These are phyloP conservation scores for Gigaspora rosea DNA, from an alignment of 192 early-diverging fungal species.

Conservation along the genomic window DNA sequence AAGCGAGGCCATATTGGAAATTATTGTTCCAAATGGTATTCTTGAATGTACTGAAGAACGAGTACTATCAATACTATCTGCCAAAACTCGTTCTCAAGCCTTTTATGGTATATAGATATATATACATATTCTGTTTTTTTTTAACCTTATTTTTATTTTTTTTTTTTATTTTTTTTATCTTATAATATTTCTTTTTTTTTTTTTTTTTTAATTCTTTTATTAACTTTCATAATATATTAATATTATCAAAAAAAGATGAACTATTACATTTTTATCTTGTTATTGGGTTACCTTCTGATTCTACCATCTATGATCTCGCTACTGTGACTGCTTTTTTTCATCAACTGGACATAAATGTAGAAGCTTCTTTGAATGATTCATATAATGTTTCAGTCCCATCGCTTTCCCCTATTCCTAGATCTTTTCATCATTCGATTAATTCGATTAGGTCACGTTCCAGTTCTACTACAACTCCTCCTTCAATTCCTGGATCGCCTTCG, in stretches of 20 bases:
- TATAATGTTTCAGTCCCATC: conserved; percentile 14
- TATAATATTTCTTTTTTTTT: background rate
- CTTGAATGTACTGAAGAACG: conserved; percentile 38
- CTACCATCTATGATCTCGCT: conserved; percentile 36
- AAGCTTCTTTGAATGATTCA: conserved; percentile 53
- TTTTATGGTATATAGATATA: conserved; percentile 39
- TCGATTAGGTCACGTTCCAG: conserved; percentile 13
- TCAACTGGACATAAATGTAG: conserved; percentile 56
- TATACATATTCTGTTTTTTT: background rate
- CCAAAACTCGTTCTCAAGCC: conserved; percentile 42
- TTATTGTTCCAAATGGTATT: conserved; percentile 42
- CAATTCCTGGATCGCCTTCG: conserved; percentile 27
- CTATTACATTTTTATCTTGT: conserved; percentile 41
- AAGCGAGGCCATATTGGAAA: conserved; percentile 44
- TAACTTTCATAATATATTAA: background rate
- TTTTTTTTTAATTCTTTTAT: background rate
- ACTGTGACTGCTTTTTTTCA: conserved; percentile 47
- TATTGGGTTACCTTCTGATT: conserved; percentile 41
- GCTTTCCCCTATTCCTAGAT: conserved; percentile 5
- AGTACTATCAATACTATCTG: conserved; percentile 37
- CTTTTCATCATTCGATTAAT: background rate
- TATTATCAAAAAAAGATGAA: conserved; percentile 38
- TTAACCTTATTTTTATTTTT: background rate
- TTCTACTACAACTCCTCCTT: conserved; percentile 33
- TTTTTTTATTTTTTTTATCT: background rate